These are phyloP conservation scores for Populus alba DNA, from an alignment of 345 rosid genomes.

Conservation along the genomic window DNA sequence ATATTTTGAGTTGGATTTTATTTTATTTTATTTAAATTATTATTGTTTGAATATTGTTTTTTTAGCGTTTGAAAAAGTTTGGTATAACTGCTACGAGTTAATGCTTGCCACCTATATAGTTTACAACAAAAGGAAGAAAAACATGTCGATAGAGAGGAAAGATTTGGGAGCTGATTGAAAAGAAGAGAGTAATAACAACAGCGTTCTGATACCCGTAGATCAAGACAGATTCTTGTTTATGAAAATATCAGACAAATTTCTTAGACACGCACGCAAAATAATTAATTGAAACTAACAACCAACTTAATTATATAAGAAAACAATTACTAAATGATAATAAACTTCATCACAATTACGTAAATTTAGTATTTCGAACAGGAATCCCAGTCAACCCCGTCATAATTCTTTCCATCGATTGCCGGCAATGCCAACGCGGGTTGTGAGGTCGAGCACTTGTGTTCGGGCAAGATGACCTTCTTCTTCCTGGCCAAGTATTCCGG, in stretches of 20 bases:
- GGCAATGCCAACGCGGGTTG: background rate
- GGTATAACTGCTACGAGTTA: too few relatives aligned
- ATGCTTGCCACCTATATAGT: too few relatives aligned
- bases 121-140: background rate
- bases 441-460: background rate
- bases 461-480: background rate
- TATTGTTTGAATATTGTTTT: rapidly evolving
- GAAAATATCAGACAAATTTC: background rate
- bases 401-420: background rate
- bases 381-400: background rate
- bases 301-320: too few relatives aligned
- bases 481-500: background rate
- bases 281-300: background rate
- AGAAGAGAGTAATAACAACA: too few relatives aligned
- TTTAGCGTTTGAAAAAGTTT: too few relatives aligned
- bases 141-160: background rate
- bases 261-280: background rate
- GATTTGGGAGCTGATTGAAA: too few relatives aligned
- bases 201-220: background rate
- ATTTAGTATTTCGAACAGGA: background rate
- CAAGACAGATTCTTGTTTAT: background rate
- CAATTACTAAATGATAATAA: too few relatives aligned
- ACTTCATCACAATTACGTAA: background rate
- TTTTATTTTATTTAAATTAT: too few relatives aligned
- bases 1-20: rapidly evolving